These are phyloP conservation scores for Pseudonitzschia multistriata DNA, from an alignment of 108 stramenopile species.

Conservation along the genomic window DNA sequence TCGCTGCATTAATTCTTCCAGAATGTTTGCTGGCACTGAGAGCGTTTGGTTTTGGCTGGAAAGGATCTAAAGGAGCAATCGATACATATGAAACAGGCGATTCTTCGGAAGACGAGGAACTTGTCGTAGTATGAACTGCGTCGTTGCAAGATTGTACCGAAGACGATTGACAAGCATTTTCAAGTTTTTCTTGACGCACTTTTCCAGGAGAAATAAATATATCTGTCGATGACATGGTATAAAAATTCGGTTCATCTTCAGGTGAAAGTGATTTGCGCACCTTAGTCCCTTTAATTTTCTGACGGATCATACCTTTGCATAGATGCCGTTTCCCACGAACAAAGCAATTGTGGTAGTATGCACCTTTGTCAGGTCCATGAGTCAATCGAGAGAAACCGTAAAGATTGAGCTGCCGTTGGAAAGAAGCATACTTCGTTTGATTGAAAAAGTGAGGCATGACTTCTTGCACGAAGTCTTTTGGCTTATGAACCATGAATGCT, in stretches of 20 bases:
- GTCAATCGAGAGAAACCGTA: conserved; percentile 54
- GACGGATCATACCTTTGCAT: conserved; percentile 41
- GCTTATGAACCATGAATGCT: conserved; percentile 67
- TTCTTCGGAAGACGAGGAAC: conserved; percentile 8
- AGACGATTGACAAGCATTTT: not conserved
- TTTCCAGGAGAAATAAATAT: not conserved
- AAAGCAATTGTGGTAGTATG: conserved; percentile 39
- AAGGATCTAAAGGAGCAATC: not conserved
- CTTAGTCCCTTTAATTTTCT: conserved; percentile 75
- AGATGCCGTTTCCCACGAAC: conserved; percentile 34
- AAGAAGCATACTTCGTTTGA: conserved; percentile 68
- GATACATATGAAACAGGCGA: conserved; percentile 5
- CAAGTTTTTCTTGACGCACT: not conserved
- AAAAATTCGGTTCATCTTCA: conserved; percentile 65
- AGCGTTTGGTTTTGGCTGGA: not conserved
- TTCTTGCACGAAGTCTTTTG: conserved; percentile 60
- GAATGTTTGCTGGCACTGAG: not conserved
- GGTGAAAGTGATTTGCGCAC: conserved; percentile 42
- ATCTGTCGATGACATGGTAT: conserved; percentile 11
- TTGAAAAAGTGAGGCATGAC: conserved; percentile 86
- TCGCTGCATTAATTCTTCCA: not conserved
- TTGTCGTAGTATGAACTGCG: not conserved
- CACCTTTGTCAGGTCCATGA: conserved; percentile 40
- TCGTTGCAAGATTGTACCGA: not conserved
- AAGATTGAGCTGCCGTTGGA: conserved; percentile 60